Evolutionary conservation across 768 basidiomycete genomes (phyloP).

Genomic region (Trametes cubensis): DNA sequence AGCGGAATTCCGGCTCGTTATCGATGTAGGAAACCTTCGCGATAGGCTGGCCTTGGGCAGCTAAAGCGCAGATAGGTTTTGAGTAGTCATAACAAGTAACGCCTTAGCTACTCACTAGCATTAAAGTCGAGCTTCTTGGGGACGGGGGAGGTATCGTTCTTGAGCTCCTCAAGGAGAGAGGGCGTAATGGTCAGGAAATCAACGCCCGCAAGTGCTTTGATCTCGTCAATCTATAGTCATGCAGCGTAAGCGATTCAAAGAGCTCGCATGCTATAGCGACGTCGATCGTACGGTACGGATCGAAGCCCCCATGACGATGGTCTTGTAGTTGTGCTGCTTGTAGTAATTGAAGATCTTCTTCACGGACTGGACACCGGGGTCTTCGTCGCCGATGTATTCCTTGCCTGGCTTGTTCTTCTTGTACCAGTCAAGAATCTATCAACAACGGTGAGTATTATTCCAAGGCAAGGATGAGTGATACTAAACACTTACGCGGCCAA

Average conservation of each 20-base stretch:
- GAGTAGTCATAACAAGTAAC: background rate
- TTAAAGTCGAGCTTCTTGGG: conserved; percentile 81
- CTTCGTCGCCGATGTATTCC: conserved; percentile 86
- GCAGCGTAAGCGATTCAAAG: background rate
- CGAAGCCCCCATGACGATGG: conserved; percentile 99
- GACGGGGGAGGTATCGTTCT: conserved; percentile 73
- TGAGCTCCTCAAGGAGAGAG: conserved; percentile 87
- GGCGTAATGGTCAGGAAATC: conserved; percentile 98
- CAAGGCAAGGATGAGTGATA: conserved; percentile 11
- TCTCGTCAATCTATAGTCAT: conserved; percentile 72
- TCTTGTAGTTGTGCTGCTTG: conserved; percentile 98
- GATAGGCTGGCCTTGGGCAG: conserved; percentile 60
- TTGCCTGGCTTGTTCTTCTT: conserved; percentile 85
- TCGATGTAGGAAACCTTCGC: conserved; percentile 84
- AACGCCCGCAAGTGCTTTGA: conserved; percentile 92
- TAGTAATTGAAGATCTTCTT: conserved; percentile 99
- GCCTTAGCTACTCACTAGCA: conserved; percentile 47
- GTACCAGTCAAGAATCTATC: conserved; percentile 97
- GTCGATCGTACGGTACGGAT: conserved; percentile 93
- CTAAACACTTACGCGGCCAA: conserved; percentile 90
- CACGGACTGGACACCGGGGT: conserved; percentile 95
- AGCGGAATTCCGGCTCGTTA: conserved; percentile 96
- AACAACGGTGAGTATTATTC: conserved; percentile 6
- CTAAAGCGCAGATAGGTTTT: conserved; percentile 33
- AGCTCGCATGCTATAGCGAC: background rate